Evolutionary conservation across 2,329 filamentous ascomycete genomes (phyloP), one percentile per base, ranked within the genome.

Genomic region (Plenodomus lindquistii): DNA sequence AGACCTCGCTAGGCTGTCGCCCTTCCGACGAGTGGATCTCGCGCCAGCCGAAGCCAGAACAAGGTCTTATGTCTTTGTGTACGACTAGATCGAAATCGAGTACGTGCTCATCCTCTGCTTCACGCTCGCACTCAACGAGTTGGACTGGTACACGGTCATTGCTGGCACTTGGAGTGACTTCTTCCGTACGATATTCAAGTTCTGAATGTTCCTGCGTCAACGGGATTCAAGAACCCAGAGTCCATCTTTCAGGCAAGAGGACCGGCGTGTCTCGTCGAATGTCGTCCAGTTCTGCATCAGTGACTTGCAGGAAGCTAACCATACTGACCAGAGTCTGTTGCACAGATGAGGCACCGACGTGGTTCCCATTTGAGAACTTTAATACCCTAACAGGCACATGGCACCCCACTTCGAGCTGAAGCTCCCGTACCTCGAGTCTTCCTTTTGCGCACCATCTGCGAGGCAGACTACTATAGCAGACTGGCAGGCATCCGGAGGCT

Each of bases 291-390:
- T 53, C 56, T 55, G 59, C 60, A 64, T 66, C 65, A 31, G 58
- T 62, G 65, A 59, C 68, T 74, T 77, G 71, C 73, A 47, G 67
- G 69, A 70, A 80, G 80, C 80, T 81, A 80, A 81, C 80, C 77
- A 74, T 79, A 51, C 46, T 79, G 79, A 85, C 81, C 84, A 84
- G 77, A 85, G 82, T 82, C 81, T 81, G 81, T 84, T 84, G 83
- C 82, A 87, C 87, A 86, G 86, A 77, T 80, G 79, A 73, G 75
- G 73, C 73, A 81, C 85, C 83, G 87, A 91, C 86, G 87, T 89
- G 88, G 86, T 77, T 83, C 82, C 84, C 85, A 72, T 77, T 75
- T 81, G 82, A 87, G 82, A 82, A 77, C 88, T 87, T 90, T 87
- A 87, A 71, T 51, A 47, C 69, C 82, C 86, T 71, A 77, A 81